phyloP scores from a whole-genome alignment of 805 yeast species.

The Yarrowia divulgata region DNA sequence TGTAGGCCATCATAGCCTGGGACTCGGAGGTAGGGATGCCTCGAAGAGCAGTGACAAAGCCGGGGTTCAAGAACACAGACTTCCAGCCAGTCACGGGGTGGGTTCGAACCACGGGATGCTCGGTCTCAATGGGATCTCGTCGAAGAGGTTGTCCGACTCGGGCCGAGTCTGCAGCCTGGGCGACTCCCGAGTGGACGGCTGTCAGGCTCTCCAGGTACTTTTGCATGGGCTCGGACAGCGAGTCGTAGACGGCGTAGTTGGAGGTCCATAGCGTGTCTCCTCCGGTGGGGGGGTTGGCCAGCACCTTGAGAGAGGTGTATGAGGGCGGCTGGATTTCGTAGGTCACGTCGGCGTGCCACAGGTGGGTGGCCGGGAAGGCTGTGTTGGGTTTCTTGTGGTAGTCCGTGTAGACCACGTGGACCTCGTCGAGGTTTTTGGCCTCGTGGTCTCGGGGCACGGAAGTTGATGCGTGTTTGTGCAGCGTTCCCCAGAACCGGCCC shows the following conservation, averaged over 20 bases:
- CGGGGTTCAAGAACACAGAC: slow-evolving; percentile 55
- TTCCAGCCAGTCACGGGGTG: slow-evolving; percentile 61
- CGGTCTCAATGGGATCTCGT: slow-evolving; percentile 52
- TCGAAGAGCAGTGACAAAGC: slow-evolving; percentile 63
- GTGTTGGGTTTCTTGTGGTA: slow-evolving; percentile 43
- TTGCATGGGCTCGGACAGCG: slow-evolving; percentile 68
- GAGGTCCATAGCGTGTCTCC: slow-evolving; percentile 74
- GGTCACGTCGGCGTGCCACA: slow-evolving; percentile 62
- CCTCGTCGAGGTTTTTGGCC: slow-evolving; percentile 56
- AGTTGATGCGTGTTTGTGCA: slow-evolving; percentile 40
- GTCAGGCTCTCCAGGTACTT: slow-evolving; percentile 61
- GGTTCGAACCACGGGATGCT: slow-evolving; percentile 59
- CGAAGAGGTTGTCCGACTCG: slow-evolving; percentile 54
- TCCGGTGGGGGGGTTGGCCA: slow-evolving; percentile 64
- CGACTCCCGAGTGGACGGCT: slow-evolving; percentile 62
- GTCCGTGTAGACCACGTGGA: slow-evolving; percentile 66
- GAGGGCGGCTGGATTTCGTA: slow-evolving; percentile 65
- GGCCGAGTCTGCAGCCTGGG: slow-evolving; percentile 37
- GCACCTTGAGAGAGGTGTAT: slow-evolving; percentile 58
- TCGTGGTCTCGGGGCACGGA: slow-evolving; percentile 30
- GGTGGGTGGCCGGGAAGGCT: slow-evolving; percentile 30
- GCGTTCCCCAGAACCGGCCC: slow-evolving; percentile 37
- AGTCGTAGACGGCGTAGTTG: slow-evolving; percentile 65
- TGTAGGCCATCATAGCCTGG: slow-evolving; percentile 61
- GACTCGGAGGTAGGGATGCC: slow-evolving; percentile 75